Evolutionary conservation across 2,329 filamentous ascomycete genomes (phyloP).

Genomic region (Alternaria gansuensis): DNA sequence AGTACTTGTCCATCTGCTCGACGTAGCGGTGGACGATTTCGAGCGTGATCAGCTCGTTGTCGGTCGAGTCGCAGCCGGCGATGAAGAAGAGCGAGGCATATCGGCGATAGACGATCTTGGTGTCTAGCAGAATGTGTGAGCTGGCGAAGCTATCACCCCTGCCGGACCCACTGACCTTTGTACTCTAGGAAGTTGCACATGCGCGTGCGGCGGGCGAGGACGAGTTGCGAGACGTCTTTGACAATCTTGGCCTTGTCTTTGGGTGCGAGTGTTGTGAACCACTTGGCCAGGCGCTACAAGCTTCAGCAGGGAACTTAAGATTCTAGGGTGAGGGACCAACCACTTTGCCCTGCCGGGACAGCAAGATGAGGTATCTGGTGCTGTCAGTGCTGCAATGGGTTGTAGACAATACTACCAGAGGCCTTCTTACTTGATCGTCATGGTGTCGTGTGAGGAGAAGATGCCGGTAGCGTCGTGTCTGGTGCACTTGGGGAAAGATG

Average conservation of each 20-base stretch:
- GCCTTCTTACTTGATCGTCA: slow-evolving; percentile 65
- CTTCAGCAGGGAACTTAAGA: slow-evolving; percentile 42
- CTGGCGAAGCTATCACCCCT: slow-evolving; percentile 28
- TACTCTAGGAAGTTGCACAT: slow-evolving; percentile 99
- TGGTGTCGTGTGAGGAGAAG: slow-evolving; percentile 42
- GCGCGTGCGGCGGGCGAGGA: slow-evolving; percentile 91
- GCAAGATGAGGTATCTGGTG: slow-evolving; percentile 90
- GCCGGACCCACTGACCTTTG: slow-evolving; percentile 72
- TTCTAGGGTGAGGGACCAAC: slow-evolving; percentile 66
- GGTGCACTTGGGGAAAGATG: slow-evolving; percentile 16
- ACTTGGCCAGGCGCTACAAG: slow-evolving; percentile 91
- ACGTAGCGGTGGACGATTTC: slow-evolving; percentile 99
- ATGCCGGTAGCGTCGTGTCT: slow-evolving; percentile 19
- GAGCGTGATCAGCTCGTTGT: slow-evolving; percentile 97
- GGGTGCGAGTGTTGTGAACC: slow-evolving; percentile 97
- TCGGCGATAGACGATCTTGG: slow-evolving; percentile 97
- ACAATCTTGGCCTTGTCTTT: slow-evolving; percentile 99
- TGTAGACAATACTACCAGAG: background rate
- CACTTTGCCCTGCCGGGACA: slow-evolving; percentile 99
- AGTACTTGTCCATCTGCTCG: slow-evolving; percentile 99
- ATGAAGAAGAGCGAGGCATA: slow-evolving; percentile 99
- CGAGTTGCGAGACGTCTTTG: slow-evolving; percentile 98
- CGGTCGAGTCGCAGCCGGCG: slow-evolving; percentile 92
- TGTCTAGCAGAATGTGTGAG: slow-evolving; percentile 68
- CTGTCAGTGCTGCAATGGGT: slow-evolving; percentile 13